phyloP scores from a whole-genome alignment of 2,329 filamentous ascomycete genomes.

The Lachnum nothofagi region DNA sequence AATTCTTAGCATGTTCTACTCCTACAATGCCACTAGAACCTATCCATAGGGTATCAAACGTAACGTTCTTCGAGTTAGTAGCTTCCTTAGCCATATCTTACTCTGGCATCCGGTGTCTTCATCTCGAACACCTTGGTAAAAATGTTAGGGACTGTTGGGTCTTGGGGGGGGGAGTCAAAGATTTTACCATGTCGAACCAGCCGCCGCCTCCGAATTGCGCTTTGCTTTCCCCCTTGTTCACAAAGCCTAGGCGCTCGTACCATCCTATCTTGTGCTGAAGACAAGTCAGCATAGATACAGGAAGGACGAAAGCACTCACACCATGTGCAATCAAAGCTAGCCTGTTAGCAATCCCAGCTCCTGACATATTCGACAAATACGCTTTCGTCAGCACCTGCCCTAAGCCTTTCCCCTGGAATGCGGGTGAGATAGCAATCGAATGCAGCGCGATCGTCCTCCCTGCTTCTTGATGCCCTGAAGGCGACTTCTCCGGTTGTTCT shows the following conservation, averaged over 20 bases:
- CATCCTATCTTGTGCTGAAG: conserved; percentile 61
- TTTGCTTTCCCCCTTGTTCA: conserved; percentile 61
- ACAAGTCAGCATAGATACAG: conserved; percentile 4
- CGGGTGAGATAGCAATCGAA: conserved; percentile 72
- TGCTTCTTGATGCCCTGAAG: conserved; percentile 63
- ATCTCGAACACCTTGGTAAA: conserved; percentile 25
- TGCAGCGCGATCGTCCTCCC: conserved; percentile 77
- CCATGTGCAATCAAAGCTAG: conserved; percentile 74
- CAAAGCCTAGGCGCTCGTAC: conserved; percentile 73
- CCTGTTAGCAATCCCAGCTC: conserved; percentile 63
- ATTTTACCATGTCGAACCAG: conserved; percentile 74
- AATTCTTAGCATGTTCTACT: neutral
- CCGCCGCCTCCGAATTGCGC: conserved; percentile 71
- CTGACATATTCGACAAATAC: conserved; percentile 72
- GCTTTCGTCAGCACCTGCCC: conserved; percentile 69
- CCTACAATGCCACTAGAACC: conserved; percentile 1
- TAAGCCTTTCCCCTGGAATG: conserved; percentile 67
- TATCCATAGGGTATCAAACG: conserved; percentile 21
- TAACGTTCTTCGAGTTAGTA: conserved; percentile 4
- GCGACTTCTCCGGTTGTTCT: conserved; percentile 39
- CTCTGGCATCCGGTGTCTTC: conserved; percentile 26
- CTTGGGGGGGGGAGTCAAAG: neutral
- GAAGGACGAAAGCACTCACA: conserved; percentile 35
- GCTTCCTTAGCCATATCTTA: conserved; percentile 25
- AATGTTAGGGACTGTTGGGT: neutral